These are phyloP conservation scores for Fusarium succisae DNA, from an alignment of 2,329 filamentous ascomycete genomes.

Conservation along the genomic window DNA sequence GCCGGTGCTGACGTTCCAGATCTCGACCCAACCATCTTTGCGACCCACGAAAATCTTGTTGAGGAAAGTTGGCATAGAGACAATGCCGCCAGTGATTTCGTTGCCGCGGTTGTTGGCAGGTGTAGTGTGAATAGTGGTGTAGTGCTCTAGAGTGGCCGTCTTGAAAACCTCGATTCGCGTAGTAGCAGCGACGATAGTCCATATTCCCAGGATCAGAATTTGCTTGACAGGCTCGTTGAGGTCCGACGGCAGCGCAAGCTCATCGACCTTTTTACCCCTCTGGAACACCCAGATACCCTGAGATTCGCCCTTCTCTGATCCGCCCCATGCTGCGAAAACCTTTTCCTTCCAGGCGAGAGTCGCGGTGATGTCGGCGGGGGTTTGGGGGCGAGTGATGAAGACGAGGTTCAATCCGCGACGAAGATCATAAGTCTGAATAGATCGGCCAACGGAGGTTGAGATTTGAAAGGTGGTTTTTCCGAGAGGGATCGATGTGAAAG, in stretches of 20 bases:
- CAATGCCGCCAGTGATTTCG: slow-evolving; percentile 79
- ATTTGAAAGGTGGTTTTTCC: slow-evolving; percentile 97
- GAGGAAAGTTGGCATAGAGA: slow-evolving; percentile 91
- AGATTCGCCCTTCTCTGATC: slow-evolving; percentile 57
- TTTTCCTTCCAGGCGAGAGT: slow-evolving; percentile 88
- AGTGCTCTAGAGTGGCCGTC: slow-evolving; percentile 82
- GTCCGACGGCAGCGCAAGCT: slow-evolving; percentile 74
- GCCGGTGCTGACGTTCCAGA: slow-evolving; percentile 95
- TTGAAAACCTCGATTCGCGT: slow-evolving; percentile 92
- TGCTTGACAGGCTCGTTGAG: slow-evolving; percentile 77
- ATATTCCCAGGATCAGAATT: slow-evolving; percentile 86
- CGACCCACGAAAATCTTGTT: slow-evolving; percentile 96
- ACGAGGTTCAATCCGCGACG: slow-evolving; percentile 89
- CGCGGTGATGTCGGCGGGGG: slow-evolving; percentile 84
- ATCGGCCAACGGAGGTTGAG: slow-evolving; percentile 90
- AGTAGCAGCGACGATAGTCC: slow-evolving; percentile 83
- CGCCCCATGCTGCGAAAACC: slow-evolving; percentile 90
- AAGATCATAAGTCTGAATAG: slow-evolving; percentile 94
- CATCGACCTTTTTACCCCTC: slow-evolving; percentile 83
- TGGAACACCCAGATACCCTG: slow-evolving; percentile 92
- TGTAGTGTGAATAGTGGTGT: slow-evolving; percentile 79
- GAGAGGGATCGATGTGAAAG: slow-evolving; percentile 87
- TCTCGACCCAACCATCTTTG: slow-evolving; percentile 88
- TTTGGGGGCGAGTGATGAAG: slow-evolving; percentile 92
- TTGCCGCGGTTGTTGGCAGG: slow-evolving; percentile 67